Conservation (phyloP, 2,329 filamentous ascomycete species). For the Hirsutella minnesotensis region DNA sequence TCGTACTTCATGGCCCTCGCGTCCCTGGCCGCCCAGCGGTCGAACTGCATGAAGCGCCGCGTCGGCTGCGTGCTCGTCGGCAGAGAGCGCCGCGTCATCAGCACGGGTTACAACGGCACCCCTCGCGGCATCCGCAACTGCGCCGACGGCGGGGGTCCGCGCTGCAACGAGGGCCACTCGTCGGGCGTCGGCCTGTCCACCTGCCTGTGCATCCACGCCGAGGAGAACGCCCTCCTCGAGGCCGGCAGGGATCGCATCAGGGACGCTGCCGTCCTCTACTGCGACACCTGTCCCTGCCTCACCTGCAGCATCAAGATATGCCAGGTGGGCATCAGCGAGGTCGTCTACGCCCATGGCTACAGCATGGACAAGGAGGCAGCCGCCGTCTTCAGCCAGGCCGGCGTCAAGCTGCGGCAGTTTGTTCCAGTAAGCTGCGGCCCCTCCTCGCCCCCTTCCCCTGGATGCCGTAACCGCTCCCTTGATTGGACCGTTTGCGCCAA, state of each 20-base stretch:
- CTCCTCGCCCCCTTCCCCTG: background rate
- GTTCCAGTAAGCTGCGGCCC: slow-evolving; percentile 52
- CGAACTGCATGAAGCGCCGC: slow-evolving; percentile 96
- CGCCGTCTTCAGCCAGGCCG: slow-evolving; percentile 69
- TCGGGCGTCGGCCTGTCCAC: slow-evolving; percentile 67
- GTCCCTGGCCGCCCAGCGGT: slow-evolving; percentile 75
- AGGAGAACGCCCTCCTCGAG: slow-evolving; percentile 93
- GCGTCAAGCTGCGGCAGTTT: slow-evolving; percentile 78
- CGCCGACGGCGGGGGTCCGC: slow-evolving; percentile 76
- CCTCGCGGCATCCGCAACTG: slow-evolving; percentile 82
- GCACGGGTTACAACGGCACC: slow-evolving; percentile 97
- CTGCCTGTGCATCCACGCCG: slow-evolving; percentile 92
- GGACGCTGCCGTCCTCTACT: slow-evolving; percentile 75
- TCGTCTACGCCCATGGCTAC: slow-evolving; percentile 88
- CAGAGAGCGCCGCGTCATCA: slow-evolving; percentile 73
- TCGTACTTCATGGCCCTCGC: slow-evolving; percentile 98
- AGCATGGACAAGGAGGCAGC: slow-evolving; percentile 86
- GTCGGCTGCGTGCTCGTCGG: slow-evolving; percentile 87
- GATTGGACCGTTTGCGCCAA: too few relatives aligned
- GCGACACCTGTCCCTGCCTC: slow-evolving; percentile 91
- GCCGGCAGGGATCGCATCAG: slow-evolving; percentile 84
- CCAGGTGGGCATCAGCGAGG: slow-evolving; percentile 89
- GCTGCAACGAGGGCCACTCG: slow-evolving; percentile 68
- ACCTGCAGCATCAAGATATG: slow-evolving; percentile 98
- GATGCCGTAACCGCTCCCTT: background rate